phyloP scores from a whole-genome alignment of 2,329 filamentous ascomycete species.

The Epichloe hybrida region DNA sequence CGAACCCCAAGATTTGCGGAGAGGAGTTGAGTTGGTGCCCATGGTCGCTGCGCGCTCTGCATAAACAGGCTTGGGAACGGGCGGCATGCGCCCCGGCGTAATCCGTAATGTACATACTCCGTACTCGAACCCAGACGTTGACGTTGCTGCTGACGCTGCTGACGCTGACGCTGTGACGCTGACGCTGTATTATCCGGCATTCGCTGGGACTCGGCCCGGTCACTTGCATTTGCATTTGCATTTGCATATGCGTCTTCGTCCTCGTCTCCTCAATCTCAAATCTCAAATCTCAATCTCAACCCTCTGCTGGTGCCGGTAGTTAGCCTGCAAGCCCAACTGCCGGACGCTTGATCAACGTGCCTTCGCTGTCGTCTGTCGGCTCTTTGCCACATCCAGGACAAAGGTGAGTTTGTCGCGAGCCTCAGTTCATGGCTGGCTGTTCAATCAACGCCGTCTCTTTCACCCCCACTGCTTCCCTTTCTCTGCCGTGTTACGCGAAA shows the following conservation, averaged over 20 bases:
- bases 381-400: slow-evolving; percentile 12
- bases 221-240: slow-evolving; percentile 5
- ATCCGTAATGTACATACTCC: too few species aligned
- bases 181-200: neutral
- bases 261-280: slow-evolving; percentile 9
- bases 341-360: slow-evolving; percentile 19
- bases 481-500: neutral
- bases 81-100: slow-evolving; percentile 27
- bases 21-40: neutral
- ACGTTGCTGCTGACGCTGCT: neutral
- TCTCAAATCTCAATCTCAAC: slow-evolving; percentile 8
- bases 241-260: slow-evolving; percentile 8
- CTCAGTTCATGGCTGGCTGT: neutral
- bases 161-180: neutral
- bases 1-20: slow-evolving; percentile 4
- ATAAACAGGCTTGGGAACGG: neutral
- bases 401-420: slow-evolving; percentile 12
- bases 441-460: neutral
- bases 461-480: neutral
- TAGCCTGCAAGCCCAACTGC: slow-evolving; percentile 32
- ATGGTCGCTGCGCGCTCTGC: slow-evolving; percentile 7
- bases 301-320: slow-evolving; percentile 19
- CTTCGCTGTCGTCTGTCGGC: slow-evolving; percentile 10
- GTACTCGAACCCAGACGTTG: slow-evolving; percentile 1
- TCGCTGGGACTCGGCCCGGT: slow-evolving; percentile 1